Percentiles rank a stretch among this genome's conserved stretches.
phyloP scores from a whole-genome alignment of 177 flowering plant species.

The Tripterygium wilfordii region DNA sequence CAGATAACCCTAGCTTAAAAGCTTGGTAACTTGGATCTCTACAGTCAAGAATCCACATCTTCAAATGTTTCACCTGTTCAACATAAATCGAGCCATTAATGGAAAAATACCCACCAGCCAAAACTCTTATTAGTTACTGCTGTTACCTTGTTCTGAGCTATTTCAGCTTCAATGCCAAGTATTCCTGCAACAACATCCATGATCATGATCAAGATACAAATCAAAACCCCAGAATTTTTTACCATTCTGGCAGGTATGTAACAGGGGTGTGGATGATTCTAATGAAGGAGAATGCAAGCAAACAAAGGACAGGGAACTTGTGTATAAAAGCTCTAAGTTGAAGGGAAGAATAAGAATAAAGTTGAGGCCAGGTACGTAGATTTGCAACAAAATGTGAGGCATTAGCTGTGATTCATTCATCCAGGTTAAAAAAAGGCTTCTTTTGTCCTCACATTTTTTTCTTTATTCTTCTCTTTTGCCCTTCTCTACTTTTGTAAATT shows the following conservation, averaged over 20 bases:
- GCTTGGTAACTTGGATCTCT: constrained; percentile 55
- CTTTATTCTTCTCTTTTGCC: constrained; percentile 28
- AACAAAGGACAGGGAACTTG: neutral
- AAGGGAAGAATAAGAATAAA: constrained; percentile 33
- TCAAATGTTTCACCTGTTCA: constrained; percentile 42
- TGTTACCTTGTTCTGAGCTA: constrained; percentile 77
- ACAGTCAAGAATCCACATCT: constrained; percentile 51
- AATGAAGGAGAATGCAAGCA: neutral
- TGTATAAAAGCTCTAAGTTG: neutral
- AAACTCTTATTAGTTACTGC: too few species aligned
- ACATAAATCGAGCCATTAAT: neutral
- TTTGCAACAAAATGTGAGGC: neutral
- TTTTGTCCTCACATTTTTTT: constrained; percentile 23
- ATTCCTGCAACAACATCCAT: constrained; percentile 73
- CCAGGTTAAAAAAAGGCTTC: constrained; percentile 33
- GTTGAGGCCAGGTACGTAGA: constrained; percentile 10
- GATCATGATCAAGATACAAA: constrained; percentile 50
- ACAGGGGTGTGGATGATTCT: neutral
- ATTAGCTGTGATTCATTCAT: constrained; percentile 7
- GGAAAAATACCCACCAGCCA: neutral
- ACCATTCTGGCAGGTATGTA: constrained; percentile 11
- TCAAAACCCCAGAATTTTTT: constrained; percentile 22
- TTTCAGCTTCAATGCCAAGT: constrained; percentile 80
- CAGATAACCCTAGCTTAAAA: constrained; percentile 52
- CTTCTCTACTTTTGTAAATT: constrained; percentile 6